phyloP scores from a whole-genome alignment of 2,329 filamentous ascomycete genomes.

The Hansfordia pulvinata region DNA sequence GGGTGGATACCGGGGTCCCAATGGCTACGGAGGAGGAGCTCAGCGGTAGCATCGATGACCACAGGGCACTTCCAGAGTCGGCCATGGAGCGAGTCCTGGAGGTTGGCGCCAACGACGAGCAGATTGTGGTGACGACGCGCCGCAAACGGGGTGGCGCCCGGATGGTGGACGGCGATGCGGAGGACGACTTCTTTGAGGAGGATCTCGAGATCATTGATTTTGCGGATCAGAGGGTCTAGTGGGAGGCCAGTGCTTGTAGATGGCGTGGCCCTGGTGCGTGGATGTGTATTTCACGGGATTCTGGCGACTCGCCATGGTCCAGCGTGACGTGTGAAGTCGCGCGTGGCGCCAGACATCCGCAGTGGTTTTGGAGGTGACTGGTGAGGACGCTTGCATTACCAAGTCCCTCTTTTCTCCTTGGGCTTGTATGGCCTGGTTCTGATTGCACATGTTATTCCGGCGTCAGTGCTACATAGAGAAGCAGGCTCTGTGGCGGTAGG shows the following conservation, averaged over 20 bases:
- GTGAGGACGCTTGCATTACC: no score
- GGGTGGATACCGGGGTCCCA: slow-evolving; percentile 37
- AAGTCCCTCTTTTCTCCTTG: no score
- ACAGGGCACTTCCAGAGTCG: slow-evolving; percentile 45
- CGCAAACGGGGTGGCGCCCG: slow-evolving; percentile 47
- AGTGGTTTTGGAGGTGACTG: no score
- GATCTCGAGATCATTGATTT: slow-evolving; percentile 88
- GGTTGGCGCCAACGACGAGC: slow-evolving; percentile 49
- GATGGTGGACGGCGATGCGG: slow-evolving; percentile 32
- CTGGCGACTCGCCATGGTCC: no score
- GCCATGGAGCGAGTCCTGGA: slow-evolving; percentile 51
- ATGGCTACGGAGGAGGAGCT: slow-evolving; percentile 37
- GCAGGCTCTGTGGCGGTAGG: no score
- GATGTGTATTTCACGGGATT: no score
- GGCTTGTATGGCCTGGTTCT: no score
- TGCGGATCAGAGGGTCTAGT: slow-evolving; percentile 54
- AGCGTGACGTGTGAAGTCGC: no score
- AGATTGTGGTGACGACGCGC: slow-evolving; percentile 73
- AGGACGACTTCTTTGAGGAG: slow-evolving; percentile 80
- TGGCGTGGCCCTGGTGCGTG: no score
- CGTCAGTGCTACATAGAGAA: no score
- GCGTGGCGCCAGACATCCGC: no score
- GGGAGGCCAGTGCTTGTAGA: slow-evolving; percentile 1
- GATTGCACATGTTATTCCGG: no score
- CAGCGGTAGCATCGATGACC: slow-evolving; percentile 34